These are phyloP conservation scores for Podospora fimiseda DNA, from an alignment of 495 filamentous ascomycete genomes.

Conservation along the genomic window DNA sequence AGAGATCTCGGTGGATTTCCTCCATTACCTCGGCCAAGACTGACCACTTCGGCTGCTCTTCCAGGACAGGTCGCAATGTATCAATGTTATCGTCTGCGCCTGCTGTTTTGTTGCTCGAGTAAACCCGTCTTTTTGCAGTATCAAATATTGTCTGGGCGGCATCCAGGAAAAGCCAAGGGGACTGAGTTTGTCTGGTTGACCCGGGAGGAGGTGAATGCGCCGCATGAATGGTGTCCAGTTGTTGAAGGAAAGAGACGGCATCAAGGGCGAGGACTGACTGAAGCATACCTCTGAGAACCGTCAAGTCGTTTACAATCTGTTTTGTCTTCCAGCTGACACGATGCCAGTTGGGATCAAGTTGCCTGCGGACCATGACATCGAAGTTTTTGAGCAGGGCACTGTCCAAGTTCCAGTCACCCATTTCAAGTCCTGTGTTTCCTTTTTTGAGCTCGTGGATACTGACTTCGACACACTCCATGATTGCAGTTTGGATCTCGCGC, in stretches of 20 bases:
- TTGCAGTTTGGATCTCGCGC: constrained; percentile 85
- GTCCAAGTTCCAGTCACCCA: constrained; percentile 97
- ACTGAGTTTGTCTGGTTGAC: constrained; percentile 78
- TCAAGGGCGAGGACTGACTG: constrained; percentile 82
- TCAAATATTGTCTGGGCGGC: constrained; percentile 92
- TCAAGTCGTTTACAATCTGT: constrained; percentile 86
- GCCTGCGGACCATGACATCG: constrained; percentile 78
- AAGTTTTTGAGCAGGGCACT: constrained; percentile 91
- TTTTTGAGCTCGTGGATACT: constrained; percentile 90
- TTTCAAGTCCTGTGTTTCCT: constrained; percentile 78
- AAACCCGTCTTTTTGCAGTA: constrained; percentile 85
- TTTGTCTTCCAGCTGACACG: constrained; percentile 89
- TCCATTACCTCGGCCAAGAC: constrained; percentile 78
- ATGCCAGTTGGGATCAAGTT: constrained; percentile 96
- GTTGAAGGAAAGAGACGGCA: constrained; percentile 84
- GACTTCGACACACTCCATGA: constrained; percentile 93
- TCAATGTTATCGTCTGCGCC: constrained; percentile 45
- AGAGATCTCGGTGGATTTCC: constrained; percentile 88
- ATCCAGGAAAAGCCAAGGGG: constrained; percentile 94
- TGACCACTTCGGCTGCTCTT: constrained; percentile 93
- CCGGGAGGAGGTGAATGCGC: constrained; percentile 85
- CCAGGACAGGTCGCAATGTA: constrained; percentile 78
- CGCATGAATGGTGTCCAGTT: constrained; percentile 89
- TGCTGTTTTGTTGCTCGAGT: constrained; percentile 46
- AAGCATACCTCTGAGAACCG: constrained; percentile 77